Percentiles rank a stretch among this genome's conserved stretches.
Evolutionary conservation across 2,329 filamentous ascomycete genomes (phyloP).

Genomic region (Plectosphaerella cucumerina): DNA sequence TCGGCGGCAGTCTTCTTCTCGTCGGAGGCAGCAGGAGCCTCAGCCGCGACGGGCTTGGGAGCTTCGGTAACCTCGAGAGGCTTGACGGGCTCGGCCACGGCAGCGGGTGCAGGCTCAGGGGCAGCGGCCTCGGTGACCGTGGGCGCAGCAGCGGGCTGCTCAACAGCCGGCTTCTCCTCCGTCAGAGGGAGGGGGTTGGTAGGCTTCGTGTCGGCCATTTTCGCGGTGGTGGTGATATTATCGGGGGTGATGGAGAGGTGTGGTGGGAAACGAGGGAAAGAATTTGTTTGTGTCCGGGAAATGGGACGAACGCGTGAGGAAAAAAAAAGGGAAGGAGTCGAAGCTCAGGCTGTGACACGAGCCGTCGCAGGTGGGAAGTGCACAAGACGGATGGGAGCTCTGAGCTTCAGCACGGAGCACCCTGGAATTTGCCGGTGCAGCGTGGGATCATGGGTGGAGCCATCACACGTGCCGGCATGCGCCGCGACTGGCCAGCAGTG

Average conservation of each 20-base stretch:
- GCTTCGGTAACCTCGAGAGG: too few species aligned
- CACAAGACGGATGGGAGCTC: too few species aligned
- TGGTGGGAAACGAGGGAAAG: background rate
- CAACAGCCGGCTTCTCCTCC: background rate
- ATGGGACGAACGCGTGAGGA: background rate
- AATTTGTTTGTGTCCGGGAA: background rate
- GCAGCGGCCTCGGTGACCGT: background rate
- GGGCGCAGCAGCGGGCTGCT: background rate
- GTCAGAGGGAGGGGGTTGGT: background rate
- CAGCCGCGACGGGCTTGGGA: background rate
- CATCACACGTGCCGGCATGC: too few species aligned
- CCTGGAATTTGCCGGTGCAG: too few species aligned
- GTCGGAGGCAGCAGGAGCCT: background rate
- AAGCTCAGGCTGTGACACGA: background rate
- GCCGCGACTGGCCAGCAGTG: too few species aligned
- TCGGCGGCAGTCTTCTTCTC: background rate
- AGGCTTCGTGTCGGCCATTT: slow-evolving; percentile 2
- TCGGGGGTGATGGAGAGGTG: background rate
- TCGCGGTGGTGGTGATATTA: background rate
- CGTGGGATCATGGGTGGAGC: too few species aligned
- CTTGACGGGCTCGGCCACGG: background rate
- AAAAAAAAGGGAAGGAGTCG: background rate
- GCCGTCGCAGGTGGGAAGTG: background rate
- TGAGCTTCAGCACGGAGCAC: too few species aligned
- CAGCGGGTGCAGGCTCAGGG: background rate